Conservation (phyloP, 176 grass and related monocot species). For the Rhynchospora pubera region DNA sequence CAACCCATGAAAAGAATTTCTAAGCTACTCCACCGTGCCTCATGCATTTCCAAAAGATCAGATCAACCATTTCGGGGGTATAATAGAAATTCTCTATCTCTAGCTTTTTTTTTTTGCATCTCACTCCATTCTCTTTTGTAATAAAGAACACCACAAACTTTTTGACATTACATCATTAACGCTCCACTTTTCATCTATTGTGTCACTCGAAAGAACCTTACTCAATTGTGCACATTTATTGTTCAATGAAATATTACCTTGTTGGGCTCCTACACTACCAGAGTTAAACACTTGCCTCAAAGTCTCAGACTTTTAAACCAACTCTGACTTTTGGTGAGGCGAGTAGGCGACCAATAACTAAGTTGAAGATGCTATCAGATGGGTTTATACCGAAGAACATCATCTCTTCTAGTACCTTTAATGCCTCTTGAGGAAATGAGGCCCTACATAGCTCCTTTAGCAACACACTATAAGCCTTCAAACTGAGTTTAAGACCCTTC, state of each 20-base stretch:
- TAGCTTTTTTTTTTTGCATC: conserved; percentile 36
- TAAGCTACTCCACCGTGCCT: conserved; percentile 47
- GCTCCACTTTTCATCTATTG: conserved; percentile 19
- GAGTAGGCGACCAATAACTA: conserved; percentile 40
- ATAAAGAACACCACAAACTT: conserved; percentile 52
- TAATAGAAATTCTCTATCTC: conserved; percentile 46
- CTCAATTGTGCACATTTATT: conserved; percentile 1
- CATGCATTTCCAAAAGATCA: conserved; percentile 46
- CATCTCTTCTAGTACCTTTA: conserved; percentile 62
- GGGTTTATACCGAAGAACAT: conserved; percentile 37
- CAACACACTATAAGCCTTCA: conserved; percentile 71
- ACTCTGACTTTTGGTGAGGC: too few species aligned
- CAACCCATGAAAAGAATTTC: conserved; percentile 72
- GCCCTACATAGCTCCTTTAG: conserved; percentile 74
- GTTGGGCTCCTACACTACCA: conserved; percentile 22
- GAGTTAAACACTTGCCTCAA: conserved; percentile 30
- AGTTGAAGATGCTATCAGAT: conserved; percentile 28
- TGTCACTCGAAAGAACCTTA: conserved; percentile 17
- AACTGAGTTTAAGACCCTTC: conserved; percentile 38
- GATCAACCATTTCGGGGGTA: conserved; percentile 55
- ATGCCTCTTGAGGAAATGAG: conserved; percentile 48
- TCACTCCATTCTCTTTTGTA: conserved; percentile 42
- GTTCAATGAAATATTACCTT: conserved; percentile 7
- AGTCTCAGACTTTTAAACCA: conserved; percentile 39
- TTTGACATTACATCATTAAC: conserved; percentile 34